phyloP scores from a whole-genome alignment of 2,329 filamentous ascomycete genomes.

The Cylindrodendrum hubeiense region DNA sequence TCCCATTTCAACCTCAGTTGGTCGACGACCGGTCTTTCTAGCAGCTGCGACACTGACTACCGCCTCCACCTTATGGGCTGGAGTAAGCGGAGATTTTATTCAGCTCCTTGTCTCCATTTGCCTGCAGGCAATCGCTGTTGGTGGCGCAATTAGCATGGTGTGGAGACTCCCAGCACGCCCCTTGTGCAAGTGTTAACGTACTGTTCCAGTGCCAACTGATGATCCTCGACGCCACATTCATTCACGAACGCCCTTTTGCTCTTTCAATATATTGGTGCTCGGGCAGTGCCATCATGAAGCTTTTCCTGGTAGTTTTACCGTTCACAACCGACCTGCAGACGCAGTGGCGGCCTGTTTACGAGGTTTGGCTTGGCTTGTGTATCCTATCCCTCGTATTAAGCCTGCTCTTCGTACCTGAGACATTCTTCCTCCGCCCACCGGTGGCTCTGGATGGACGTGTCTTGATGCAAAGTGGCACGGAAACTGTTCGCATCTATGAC shows the following conservation, averaged over 20 bases:
- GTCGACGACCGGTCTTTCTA: slow-evolving; percentile 1
- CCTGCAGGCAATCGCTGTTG: neutral
- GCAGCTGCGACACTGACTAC: neutral
- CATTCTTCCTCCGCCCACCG: slow-evolving; percentile 7
- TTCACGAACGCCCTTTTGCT: slow-evolving; percentile 5
- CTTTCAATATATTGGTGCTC: neutral
- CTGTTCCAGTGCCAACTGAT: neutral
- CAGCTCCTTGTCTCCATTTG: neutral
- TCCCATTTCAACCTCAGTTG: neutral
- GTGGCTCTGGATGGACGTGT: slow-evolving; percentile 7
- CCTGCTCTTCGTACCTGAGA: slow-evolving; percentile 11
- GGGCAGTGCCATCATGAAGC: neutral
- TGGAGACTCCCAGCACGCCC: too few species aligned
- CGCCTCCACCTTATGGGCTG: neutral
- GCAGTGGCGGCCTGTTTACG: neutral
- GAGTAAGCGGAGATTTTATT: neutral
- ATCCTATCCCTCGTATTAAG: too few species aligned
- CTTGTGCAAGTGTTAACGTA: neutral
- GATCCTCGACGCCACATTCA: slow-evolving; percentile 4
- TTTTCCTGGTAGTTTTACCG: too few species aligned
- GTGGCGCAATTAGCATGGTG: neutral
- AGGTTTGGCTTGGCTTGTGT: neutral
- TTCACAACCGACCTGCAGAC: too few species aligned
- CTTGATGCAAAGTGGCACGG: slow-evolving; percentile 3
- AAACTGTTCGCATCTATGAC: slow-evolving; percentile 3